Evolutionary conservation across 2,329 filamentous ascomycete species (phyloP), one percentile per base, ranked within the genome.

Genomic region (Penicillium sp.): DNA sequence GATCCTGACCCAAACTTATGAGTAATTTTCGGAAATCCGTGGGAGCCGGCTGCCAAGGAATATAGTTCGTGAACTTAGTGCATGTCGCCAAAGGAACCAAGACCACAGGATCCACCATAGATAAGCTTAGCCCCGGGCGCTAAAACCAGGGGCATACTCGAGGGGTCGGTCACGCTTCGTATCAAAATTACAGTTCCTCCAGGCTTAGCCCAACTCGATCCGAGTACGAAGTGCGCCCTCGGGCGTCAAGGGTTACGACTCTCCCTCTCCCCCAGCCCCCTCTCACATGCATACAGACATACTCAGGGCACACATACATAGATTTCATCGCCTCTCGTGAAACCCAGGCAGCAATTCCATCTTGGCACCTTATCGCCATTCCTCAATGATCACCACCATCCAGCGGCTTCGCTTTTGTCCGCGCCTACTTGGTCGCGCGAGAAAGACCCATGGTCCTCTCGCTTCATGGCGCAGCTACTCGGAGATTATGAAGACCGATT

Each of bases 371-470:
- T 45, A 45, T 26, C 48, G 13, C 16, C 13, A 35, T 30, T 46
- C 16, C 25, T 42, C 33, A 26, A 55, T 59, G 57, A 22, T 43
- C 5, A 35, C 28, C 25, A 55, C 48, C 43, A 28, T 54, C 45
- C 55, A 45, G 55, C 52, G 57, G 30, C 25, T 59, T 42, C 52
- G 28, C 42, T 51, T 54, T 43, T 42, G 45, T 55, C 33, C 52
- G 33, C 57, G 52, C 13, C 51, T 55, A 40, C 57, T 35, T 59
- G 26, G 25, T 54, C 49, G 43, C 25, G 33, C 33, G 28, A 59
- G 43, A 49, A 43, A 19, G 25, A 57, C n/a, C 42, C 30, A 43
- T 42, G 30, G 45, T 22, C 42, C 52, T 46, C 46, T 55, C n/a
- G 30, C 25, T 55, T 48, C 35, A 30, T 55, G n/a, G 45, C 43